Evolutionary conservation across 257 asterid species (phyloP).

Genomic region (Lavandula angustifolia): DNA sequence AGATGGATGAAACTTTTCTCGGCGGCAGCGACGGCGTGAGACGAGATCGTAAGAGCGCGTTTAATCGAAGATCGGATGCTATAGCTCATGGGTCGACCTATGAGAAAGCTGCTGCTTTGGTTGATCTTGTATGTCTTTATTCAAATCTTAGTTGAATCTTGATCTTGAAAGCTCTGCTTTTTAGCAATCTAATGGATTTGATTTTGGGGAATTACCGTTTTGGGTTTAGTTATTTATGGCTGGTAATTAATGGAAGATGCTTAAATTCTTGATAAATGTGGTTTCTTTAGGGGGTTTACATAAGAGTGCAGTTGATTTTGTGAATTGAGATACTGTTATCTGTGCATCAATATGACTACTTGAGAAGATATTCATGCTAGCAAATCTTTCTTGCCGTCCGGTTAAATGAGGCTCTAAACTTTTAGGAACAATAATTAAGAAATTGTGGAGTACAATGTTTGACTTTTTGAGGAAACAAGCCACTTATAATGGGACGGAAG

Average conservation of each 20-base stretch:
- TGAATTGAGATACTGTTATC: slow-evolving; percentile 1
- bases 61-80: slow-evolving; percentile 60
- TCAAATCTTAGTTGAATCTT: background rate
- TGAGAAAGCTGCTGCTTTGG: slow-evolving; percentile 93
- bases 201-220: slow-evolving; percentile 19
- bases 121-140: slow-evolving; percentile 73
- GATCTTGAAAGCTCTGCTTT: background rate
- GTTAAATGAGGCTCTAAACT: too few species aligned
- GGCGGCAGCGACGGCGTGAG: slow-evolving; percentile 34
- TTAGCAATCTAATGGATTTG: slow-evolving; percentile 7
- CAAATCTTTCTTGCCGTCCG: background rate
- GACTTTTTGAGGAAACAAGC: too few species aligned
- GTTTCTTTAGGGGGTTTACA: slow-evolving; percentile 7
- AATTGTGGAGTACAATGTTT: too few species aligned
- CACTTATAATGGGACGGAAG: too few species aligned
- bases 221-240: background rate
- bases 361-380: background rate
- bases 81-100: slow-evolving; percentile 79
- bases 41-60: slow-evolving; percentile 29
- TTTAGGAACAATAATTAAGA: too few species aligned
- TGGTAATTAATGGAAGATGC: slow-evolving; percentile 11
- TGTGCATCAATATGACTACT: background rate
- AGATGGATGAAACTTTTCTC: slow-evolving; percentile 62
- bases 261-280: background rate
- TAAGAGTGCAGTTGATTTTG: background rate